Evolutionary conservation across 2,329 filamentous ascomycete species (phyloP).

Genomic region (Trichoderma koningii): DNA sequence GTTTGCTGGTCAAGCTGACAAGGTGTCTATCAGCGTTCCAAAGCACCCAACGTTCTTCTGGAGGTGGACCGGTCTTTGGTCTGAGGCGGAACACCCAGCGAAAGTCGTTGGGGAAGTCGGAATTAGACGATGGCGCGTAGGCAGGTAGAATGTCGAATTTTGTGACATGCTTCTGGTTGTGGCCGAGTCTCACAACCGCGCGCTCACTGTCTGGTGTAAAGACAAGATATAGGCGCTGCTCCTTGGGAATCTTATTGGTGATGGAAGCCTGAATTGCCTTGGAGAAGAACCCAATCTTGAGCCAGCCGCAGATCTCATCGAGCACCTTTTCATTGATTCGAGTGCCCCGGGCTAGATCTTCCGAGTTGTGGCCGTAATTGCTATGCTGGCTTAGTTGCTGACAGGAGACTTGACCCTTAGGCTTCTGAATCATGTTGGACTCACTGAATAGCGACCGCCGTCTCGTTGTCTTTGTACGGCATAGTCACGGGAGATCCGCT

Average conservation of each 20-base stretch:
- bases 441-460: neutral
- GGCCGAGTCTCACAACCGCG: neutral
- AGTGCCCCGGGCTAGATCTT: neutral
- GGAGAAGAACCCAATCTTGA: neutral
- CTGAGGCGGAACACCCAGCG: neutral
- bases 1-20: neutral
- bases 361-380: neutral
- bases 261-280: neutral
- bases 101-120: slow-evolving; percentile 1
- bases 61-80: neutral
- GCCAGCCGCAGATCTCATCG: neutral
- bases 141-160: neutral
- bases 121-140: slow-evolving; percentile 2
- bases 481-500: neutral
- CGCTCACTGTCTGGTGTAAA: neutral
- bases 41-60: neutral
- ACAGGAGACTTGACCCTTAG: too few species aligned
- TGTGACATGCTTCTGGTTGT: neutral
- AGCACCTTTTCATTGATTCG: neutral
- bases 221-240: neutral
- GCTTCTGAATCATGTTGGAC: neutral
- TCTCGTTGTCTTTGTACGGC: neutral
- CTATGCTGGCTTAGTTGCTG: neutral
- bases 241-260: neutral
- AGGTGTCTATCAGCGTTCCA: neutral